Percentiles rank a stretch among this genome's conserved stretches.
Evolutionary conservation across 1,139 yeast species (phyloP).

Genomic region (Geotrichum klebahnii): DNA sequence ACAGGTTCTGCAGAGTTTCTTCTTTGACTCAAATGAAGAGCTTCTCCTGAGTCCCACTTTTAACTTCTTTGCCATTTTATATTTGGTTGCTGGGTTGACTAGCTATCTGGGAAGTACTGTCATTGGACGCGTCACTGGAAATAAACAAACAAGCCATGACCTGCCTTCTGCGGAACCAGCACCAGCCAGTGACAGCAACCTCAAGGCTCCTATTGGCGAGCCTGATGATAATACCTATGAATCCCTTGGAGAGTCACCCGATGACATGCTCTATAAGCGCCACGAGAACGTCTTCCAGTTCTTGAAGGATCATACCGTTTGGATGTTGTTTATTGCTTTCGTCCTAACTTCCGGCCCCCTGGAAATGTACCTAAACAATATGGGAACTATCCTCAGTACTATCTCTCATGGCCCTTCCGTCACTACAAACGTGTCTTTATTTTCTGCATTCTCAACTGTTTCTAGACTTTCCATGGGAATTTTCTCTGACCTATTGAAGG

Average conservation of each 20-base stretch:
- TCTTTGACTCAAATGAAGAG: slow-evolving; percentile 38
- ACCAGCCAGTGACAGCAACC: neutral
- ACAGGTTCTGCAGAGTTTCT: slow-evolving; percentile 36
- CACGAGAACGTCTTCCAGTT: slow-evolving; percentile 39
- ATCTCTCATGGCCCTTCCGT: slow-evolving; percentile 36
- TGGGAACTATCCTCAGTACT: slow-evolving; percentile 55
- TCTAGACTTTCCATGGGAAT: slow-evolving; percentile 67
- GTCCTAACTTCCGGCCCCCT: slow-evolving; percentile 76
- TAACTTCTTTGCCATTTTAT: slow-evolving; percentile 50
- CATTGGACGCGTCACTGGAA: slow-evolving; percentile 15
- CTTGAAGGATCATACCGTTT: slow-evolving; percentile 59
- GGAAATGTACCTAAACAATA: slow-evolving; percentile 80
- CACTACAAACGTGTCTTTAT: slow-evolving; percentile 52
- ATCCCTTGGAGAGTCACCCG: slow-evolving; percentile 10
- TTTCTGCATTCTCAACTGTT: slow-evolving; percentile 55
- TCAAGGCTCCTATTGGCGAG: neutral
- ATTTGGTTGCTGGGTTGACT: slow-evolving; percentile 30
- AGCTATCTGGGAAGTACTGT: slow-evolving; percentile 28
- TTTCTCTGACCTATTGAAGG: slow-evolving; percentile 49
- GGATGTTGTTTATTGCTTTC: slow-evolving; percentile 59
- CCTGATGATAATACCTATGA: slow-evolving; percentile 1
- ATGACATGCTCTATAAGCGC: slow-evolving; percentile 16
- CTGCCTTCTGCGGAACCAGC: neutral
- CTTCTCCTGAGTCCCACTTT: slow-evolving; percentile 56
- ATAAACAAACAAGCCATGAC: slow-evolving; percentile 18